Evolutionary conservation across 495 filamentous ascomycete species (phyloP), one percentile per base, ranked within the genome.

Genomic region (Pseudoneurospora amorphoporcata): DNA sequence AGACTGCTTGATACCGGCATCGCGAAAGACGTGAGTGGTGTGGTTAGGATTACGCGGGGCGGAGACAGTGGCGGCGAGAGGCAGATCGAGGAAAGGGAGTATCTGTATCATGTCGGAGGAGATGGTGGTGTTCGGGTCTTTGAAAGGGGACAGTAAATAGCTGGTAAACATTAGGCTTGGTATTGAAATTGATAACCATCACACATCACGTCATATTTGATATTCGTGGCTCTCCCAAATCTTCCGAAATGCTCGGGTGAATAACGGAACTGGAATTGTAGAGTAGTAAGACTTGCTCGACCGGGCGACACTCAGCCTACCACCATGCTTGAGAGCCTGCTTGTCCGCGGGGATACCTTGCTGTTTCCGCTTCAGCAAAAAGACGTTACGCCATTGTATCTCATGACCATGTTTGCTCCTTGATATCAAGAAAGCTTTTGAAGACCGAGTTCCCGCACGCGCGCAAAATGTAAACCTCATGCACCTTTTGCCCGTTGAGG

Each of bases 21-120:
- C 17, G 95, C 95, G 69, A 91, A 86, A 80, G 95, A 98, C 84
- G 92, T 98, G 35, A 97, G 92, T 83, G 95, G 95, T 9, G 92
- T 97, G 42, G 74, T 97, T 71, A 87, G 95, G 75, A 87, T 96
- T 69, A 93, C 91, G 9, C 84, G 82, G 32, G 89, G 90, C 7
- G 79, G 78, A 23, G 75, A 78, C 29, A 76, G 68, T 37, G 39
- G 71, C 70, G 73, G 69, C 23, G 75, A 75, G 73, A 65, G 14
- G 7, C 75, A 73, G 47, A 78, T 83, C 14, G 82, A 89, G 72
- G 89, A 91, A 69, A 88, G 83, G 74, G 94, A 98, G 80, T 88
- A 91, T 73, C 79, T 98, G 79, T 98, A 97, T 81, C 89, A 90
- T 74, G 88, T 97, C 39, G 87, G 88, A 47, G 86, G 87, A 17